Conservation (phyloP, 192 early-diverging fungal genomes). For the Coemansia asiatica region DNA sequence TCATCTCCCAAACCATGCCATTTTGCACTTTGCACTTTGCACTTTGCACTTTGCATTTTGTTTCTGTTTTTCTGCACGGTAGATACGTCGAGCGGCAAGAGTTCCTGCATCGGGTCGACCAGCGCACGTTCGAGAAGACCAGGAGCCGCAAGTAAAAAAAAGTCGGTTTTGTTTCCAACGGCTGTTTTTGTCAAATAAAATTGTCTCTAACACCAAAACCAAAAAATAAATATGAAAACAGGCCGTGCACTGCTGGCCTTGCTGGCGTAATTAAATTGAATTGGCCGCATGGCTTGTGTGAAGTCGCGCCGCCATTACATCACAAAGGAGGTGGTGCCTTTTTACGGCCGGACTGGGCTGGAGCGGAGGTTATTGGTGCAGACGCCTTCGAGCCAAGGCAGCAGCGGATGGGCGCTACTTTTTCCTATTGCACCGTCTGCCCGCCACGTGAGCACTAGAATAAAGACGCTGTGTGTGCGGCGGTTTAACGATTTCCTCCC, state of each 20-base stretch:
- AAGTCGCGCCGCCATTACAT: background rate
- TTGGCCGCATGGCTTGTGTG: background rate
- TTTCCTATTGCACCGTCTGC: background rate
- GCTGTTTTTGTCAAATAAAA: constrained; percentile 7
- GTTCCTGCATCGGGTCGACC: constrained; percentile 46
- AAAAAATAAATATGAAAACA: background rate
- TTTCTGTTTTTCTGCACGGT: constrained; percentile 2
- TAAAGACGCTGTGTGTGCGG: background rate
- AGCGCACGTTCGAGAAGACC: constrained; percentile 37
- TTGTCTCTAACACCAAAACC: background rate
- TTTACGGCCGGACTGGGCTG: background rate
- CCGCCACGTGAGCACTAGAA: background rate
- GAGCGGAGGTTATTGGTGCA: background rate
- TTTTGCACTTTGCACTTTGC: too few relatives aligned
- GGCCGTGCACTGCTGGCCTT: too few relatives aligned
- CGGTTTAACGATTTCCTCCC: background rate
- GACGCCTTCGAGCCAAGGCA: too few relatives aligned
- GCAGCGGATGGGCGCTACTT: background rate
- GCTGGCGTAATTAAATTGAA: background rate
- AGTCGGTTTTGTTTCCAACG: background rate
- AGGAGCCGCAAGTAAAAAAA: constrained; percentile 8
- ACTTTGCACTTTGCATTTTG: background rate
- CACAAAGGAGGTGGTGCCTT: background rate
- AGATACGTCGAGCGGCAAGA: constrained; percentile 49
- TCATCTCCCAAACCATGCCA: background rate